Evolutionary conservation across 768 basidiomycete species (phyloP), one percentile per base, ranked within the genome.

Genomic region (Pholiota molesta): DNA sequence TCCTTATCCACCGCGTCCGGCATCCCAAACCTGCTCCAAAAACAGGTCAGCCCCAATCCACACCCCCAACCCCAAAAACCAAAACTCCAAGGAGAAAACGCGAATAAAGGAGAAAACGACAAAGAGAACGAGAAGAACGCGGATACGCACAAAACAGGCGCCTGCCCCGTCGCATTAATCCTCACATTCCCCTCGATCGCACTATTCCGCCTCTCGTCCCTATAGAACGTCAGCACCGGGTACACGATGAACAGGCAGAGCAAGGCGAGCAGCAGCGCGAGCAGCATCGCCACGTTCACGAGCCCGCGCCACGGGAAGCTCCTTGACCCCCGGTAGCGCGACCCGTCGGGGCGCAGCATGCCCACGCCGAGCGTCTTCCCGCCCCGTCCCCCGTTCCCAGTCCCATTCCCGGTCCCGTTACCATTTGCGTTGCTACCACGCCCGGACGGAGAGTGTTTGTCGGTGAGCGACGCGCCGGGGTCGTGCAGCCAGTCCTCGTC

Each of bases 401-500:
- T 19, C 14, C n/a, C n/a, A n/a, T n/a, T n/a, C n/a, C n/a, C n/a
- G n/a, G n/a, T n/a, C n/a, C n/a, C n/a, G n/a, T n/a, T n/a, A n/a
- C n/a, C n/a, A n/a, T n/a, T n/a, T n/a, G n/a, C n/a, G n/a, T n/a
- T n/a, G n/a, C n/a, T n/a, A n/a, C n/a, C n/a, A n/a, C n/a, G n/a
- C n/a, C n/a, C n/a, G n/a, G n/a, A n/a, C n/a, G n/a, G n/a, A n/a
- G n/a, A n/a, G n/a, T n/a, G 16, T 11, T 40, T 54, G 40, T 60
- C 31, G 6, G 39, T 40, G 3, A 53, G 33, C 3, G 52, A 39
- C 10, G 39, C 59, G 14, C 52, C 42, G 14, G 59, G 59, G 61
- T 90, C 87, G 69, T 95, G 91, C 37, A 95, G 72, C 21, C 83
- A 71, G 69, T 95, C 94, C 68, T 95, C 94, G 16, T 89, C 88